Base-by-base conservation (phyloP, 345 rosid species). In the Salix suchowensis region DNA sequence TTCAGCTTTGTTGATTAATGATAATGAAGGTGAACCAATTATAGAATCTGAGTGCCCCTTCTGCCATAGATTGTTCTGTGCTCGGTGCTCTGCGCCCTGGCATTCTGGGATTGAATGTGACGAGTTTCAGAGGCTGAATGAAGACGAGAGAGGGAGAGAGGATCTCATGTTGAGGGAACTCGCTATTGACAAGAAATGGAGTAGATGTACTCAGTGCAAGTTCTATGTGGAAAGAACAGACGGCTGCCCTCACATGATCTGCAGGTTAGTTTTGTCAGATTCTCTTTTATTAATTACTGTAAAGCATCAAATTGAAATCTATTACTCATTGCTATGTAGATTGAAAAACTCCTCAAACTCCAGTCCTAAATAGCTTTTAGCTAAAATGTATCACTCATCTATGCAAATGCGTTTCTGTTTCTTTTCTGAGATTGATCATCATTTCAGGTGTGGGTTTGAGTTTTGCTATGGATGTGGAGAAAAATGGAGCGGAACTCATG, bases 391-490 rank as follows among this genome's bases (percentile, higher is more conserved):
- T 1, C 0, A 8, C 13, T 21, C 23, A 21, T 8, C 61, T 21
- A 8, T 8, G 61, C 13, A n/a, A 58, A 26, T 9, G 0, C 62
- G 23, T 3, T 9, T 26, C 4, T n/a, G 62, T 58, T 58, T 58
- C 30, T 36, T 23, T 37, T 36, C 21, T n/a, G 0, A 32, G 18
- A 26, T 66, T 32, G 67, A 71, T 70, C 74, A 70, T 62, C 72
- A 6, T 71, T 75, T 72, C 82, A 88, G 91, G 84, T 86, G 91
- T 73, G 50, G 55, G 4, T 84, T 82, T 64, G 24, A 84, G 76
- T 88, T 88, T 60, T 88, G 88, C 75, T 88, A 84, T 74, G 82
- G 86, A 42, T 88, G 90, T 64, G 90, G 72, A 65, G 44, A 28
- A 30, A 37, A 58, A 58, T 86, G 87, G 90, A 62, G 15, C 64